A percentile compares a stretch with the other conserved stretches of the same genome.
These are phyloP conservation scores for Colletotrichum euphorbiae DNA, from an alignment of 2,329 filamentous ascomycete species.

Conservation along the genomic window DNA sequence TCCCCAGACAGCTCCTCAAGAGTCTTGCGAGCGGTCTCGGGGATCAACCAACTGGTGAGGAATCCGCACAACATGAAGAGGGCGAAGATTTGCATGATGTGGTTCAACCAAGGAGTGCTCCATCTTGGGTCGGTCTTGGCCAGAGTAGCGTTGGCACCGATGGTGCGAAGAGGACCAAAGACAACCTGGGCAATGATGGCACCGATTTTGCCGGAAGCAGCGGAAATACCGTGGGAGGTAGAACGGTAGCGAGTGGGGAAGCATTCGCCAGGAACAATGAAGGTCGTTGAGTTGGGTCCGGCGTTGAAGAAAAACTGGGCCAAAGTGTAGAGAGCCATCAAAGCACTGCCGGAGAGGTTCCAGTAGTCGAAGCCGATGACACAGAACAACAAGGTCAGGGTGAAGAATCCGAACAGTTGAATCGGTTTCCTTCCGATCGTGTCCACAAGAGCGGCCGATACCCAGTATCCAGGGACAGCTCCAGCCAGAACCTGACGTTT, in stretches of 20 bases:
- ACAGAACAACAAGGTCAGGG: constrained; percentile 59
- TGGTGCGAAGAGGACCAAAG: constrained; percentile 57
- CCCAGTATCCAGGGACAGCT: constrained; percentile 85
- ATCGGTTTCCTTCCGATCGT: constrained; percentile 82
- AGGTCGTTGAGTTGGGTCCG: constrained; percentile 72
- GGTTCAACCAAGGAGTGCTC: constrained; percentile 38
- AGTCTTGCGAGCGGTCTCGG: constrained; percentile 55
- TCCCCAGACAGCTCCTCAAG: constrained; percentile 63
- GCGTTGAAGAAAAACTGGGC: constrained; percentile 32
- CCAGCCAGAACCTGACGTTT: constrained; percentile 69
- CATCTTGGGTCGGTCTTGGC: constrained; percentile 43
- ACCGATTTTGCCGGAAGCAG: constrained; percentile 69
- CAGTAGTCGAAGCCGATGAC: constrained; percentile 62
- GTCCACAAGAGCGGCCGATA: constrained; percentile 80
- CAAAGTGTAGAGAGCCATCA: constrained; percentile 28
- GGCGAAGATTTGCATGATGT: constrained; percentile 50
- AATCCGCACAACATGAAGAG: constrained; percentile 60
- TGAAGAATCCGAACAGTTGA: constrained; percentile 64
- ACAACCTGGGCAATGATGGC: constrained; percentile 64
- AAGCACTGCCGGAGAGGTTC: constrained; percentile 36
- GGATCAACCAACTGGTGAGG: constrained; percentile 57
- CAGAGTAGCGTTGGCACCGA: constrained; percentile 57
- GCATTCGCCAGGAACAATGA: constrained; percentile 73
- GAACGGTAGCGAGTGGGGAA: constrained; percentile 73
- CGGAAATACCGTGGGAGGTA: constrained; percentile 71